Evolutionary conservation across 805 yeast genomes (phyloP), one percentile per base, ranked within the genome.

Genomic region (Wickerhamomyces mucosus): DNA sequence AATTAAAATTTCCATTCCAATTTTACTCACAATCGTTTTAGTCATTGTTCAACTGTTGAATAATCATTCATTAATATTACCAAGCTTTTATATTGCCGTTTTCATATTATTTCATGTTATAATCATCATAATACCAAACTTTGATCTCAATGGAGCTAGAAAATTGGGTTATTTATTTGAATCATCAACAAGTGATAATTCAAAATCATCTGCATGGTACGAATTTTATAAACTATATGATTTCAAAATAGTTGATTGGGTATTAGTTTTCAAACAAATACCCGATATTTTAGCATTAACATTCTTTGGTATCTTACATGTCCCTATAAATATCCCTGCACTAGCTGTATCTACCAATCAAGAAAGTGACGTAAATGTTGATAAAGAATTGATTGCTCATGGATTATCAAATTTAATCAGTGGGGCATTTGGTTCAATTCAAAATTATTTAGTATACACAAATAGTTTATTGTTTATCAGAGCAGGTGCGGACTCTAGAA

Each of bases 311-410:
- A 80, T 92, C 24, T 60, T 92, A 34, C 98, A 92, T 48, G 98
- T 92, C 9, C 98, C 98, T 4, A 92, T 92, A 38, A 92, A 92
- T 52, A 96, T 92, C 11, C 98, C 98, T 1, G 97, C 98, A 0
- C 65, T 92, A 28, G 96, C 97, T 0, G 92, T 88, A 13, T 80
- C 95, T 6, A 70, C 84, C 1, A 83, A 84, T 4, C 78, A 82
- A 69, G 92, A 82, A 54, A 23, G 12, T 11, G 59, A 66, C 28
- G 73, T 82, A 42, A 94, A 88, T 51, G 95, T 92, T 25, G 95
- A 92, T 55, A 68, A 88, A 36, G 98, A 92, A 57, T 67, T 92
- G 36, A 78, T 89, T 20, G 96, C 96, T 1, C 98, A 92, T 57
- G 98, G 98, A 4, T 69, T 79, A 38, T 83, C 96, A 5, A 92